A percentile compares a stretch with the other conserved stretches of the same genome.
Conservation (phyloP, 495 filamentous ascomycete species). For the Hypoxylon fragiforme region DNA sequence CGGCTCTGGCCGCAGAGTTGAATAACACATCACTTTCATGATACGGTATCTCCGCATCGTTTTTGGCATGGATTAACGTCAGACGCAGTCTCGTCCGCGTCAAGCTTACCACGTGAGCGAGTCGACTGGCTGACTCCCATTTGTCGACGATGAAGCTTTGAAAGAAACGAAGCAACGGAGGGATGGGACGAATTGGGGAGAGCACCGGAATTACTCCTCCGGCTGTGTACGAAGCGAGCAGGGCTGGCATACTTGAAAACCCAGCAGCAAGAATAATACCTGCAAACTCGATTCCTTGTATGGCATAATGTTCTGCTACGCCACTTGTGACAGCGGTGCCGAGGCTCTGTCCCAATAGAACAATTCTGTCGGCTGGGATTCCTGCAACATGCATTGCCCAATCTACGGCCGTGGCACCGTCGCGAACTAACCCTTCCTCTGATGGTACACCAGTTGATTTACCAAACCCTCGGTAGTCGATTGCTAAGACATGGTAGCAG, state of each 20-base stretch:
- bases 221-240: constrained; percentile 67
- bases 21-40: constrained; percentile 60
- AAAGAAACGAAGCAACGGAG: constrained; percentile 46
- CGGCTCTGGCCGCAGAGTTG: constrained; percentile 57
- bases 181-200: constrained; percentile 63
- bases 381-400: constrained; percentile 68
- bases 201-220: constrained; percentile 78
- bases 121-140: constrained; percentile 54
- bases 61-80: constrained; percentile 72
- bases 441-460: constrained; percentile 77
- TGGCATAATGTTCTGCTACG: constrained; percentile 67
- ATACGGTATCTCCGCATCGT: constrained; percentile 79
- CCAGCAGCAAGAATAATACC: constrained; percentile 77
- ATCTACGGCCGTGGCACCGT: constrained; percentile 70
- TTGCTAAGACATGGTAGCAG: constrained; percentile 59
- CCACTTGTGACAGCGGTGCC: constrained; percentile 82
- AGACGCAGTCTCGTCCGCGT: constrained; percentile 61
- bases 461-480: constrained; percentile 93
- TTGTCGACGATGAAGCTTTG: constrained; percentile 52
- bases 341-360: constrained; percentile 84
- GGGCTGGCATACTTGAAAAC: constrained; percentile 72
- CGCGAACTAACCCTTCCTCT: constrained; percentile 79
- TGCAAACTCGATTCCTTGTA: constrained; percentile 56
- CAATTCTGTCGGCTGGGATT: constrained; percentile 71
- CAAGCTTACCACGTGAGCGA: constrained; percentile 47